phyloP scores from a whole-genome alignment of 1,284 basidiomycete species.

The Puccinia coronata region DNA sequence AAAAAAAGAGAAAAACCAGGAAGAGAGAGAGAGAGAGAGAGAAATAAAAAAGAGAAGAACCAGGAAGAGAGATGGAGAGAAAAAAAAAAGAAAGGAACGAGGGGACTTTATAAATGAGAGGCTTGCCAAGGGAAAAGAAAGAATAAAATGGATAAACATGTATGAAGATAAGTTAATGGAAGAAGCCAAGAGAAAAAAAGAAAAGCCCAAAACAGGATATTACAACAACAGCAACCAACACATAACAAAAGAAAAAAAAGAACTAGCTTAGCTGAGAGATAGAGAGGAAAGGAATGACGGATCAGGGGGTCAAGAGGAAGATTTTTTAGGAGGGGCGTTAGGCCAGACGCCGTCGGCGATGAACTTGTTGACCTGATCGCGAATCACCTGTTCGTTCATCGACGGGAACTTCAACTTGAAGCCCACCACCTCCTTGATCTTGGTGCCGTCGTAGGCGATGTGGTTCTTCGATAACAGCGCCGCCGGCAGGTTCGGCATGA shows the following conservation, averaged over 20 bases:
- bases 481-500: conserved; percentile 79
- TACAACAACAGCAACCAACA: conserved; percentile 12
- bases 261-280: neutral
- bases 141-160: conserved; percentile 1
- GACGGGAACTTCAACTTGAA: conserved; percentile 51
- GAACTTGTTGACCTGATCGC: conserved; percentile 49
- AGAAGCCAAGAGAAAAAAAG: neutral
- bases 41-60: neutral
- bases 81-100: neutral
- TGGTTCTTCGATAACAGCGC: conserved; percentile 53
- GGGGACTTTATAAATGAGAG: neutral
- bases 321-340: conserved; percentile 51
- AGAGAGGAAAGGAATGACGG: neutral
- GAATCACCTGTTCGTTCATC: conserved; percentile 51
- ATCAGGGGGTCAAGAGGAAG: conserved; percentile 1
- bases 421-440: conserved; percentile 66
- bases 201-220: conserved; percentile 1
- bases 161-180: neutral
- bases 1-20: no score
- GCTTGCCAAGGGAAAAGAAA: neutral
- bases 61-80: neutral
- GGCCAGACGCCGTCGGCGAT: conserved; percentile 53
- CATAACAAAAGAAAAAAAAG: neutral
- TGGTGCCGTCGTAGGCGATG: conserved; percentile 68
- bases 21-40: no score